A percentile compares a stretch with the other conserved stretches of the same genome.
These are phyloP conservation scores for Neobulgaria alba DNA, from an alignment of 2,329 filamentous ascomycete species.

Conservation along the genomic window DNA sequence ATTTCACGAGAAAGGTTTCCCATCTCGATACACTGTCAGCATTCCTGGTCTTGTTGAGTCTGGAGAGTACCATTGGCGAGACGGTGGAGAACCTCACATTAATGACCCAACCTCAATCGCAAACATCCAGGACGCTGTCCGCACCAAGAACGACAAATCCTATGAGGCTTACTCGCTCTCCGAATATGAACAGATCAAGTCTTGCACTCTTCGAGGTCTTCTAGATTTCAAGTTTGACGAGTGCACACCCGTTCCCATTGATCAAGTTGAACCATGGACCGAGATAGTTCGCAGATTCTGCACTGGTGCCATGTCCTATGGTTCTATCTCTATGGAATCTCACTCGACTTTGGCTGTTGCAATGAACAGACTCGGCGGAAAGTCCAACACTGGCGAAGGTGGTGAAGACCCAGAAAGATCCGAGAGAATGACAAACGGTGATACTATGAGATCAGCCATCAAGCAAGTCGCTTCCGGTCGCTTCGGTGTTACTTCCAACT, in stretches of 20 bases:
- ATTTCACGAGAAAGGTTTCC: constrained; percentile 89
- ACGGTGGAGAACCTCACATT: constrained; percentile 89
- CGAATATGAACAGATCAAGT: constrained; percentile 93
- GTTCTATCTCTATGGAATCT: constrained; percentile 96
- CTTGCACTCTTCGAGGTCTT: constrained; percentile 87
- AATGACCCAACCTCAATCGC: constrained; percentile 93
- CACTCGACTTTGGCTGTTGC: constrained; percentile 92
- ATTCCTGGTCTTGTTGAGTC: constrained; percentile 81
- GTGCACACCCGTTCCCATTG: constrained; percentile 75
- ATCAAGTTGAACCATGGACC: constrained; percentile 96
- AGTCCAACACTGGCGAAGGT: constrained; percentile 96
- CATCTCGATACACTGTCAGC: constrained; percentile 66
- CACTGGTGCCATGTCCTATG: constrained; percentile 97
- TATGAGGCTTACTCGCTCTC: constrained; percentile 93
- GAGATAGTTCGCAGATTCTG: constrained; percentile 95
- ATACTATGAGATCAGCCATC: constrained; percentile 95
- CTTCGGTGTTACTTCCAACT: constrained; percentile 92
- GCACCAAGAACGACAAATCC: constrained; percentile 96
- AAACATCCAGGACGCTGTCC: constrained; percentile 93
- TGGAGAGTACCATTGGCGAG: constrained; percentile 97
- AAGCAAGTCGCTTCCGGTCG: constrained; percentile 95
- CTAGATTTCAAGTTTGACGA: constrained; percentile 96
- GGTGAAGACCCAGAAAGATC: constrained; percentile 92
- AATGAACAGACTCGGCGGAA: constrained; percentile 93
- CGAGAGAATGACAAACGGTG: constrained; percentile 77